Percentiles rank a stretch among this genome's conserved stretches.
These are phyloP conservation scores for Sequoia sempervirens DNA, from an alignment of 75 land plant genomes.

Conservation along the genomic window DNA sequence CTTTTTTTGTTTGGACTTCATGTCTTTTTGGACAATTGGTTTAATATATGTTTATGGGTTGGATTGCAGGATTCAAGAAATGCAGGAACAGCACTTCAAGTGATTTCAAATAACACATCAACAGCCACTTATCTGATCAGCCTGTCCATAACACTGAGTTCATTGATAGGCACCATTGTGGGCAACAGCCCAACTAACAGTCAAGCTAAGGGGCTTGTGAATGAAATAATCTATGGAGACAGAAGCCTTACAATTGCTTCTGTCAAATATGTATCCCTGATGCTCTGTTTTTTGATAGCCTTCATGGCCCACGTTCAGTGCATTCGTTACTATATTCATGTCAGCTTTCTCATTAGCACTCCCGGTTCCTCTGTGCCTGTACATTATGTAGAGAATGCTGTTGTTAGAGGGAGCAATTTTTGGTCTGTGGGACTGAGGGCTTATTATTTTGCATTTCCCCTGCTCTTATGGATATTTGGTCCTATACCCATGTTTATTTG, in stretches of 20 bases:
- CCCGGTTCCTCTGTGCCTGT: conserved; percentile 30
- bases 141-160: conserved; percentile 63
- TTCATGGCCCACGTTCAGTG: conserved; percentile 72
- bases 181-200: conserved; percentile 16
- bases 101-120: conserved; percentile 50
- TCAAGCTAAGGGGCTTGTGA: background rate
- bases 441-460: conserved; percentile 78
- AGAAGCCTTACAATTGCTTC: background rate
- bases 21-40: no score
- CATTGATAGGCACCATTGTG: conserved; percentile 65
- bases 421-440: conserved; percentile 77
- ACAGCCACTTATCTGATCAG: conserved; percentile 64
- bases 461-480: conserved; percentile 87
- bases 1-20: no score
- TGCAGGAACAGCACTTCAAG: conserved; percentile 36
- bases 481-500: conserved; percentile 71
- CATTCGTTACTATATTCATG: conserved; percentile 73
- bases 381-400: conserved; percentile 47
- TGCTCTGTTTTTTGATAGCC: conserved; percentile 68
- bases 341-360: conserved; percentile 53
- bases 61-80: conserved; percentile 31
- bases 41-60: background rate
- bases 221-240: conserved; percentile 17
- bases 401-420: conserved; percentile 64
- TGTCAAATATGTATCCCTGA: conserved; percentile 42